Evolutionary conservation across 202 grass and related monocot species (phyloP).

Genomic region (Schoenoplectus tabernaemontani): DNA sequence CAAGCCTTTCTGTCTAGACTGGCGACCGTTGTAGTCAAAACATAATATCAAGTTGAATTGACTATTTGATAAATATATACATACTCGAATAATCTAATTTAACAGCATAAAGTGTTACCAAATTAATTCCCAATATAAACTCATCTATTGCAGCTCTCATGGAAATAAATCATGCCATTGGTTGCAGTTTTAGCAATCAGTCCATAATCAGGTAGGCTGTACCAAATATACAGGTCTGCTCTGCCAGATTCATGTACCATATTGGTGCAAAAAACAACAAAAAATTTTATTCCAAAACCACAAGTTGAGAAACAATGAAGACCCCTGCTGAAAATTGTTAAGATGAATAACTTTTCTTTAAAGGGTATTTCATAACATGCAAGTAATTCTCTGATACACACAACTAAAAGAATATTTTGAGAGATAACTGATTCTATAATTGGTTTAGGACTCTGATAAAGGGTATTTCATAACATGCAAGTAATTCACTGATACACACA

Average conservation of each 20-base stretch:
- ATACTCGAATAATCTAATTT: background rate
- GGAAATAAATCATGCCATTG: background rate
- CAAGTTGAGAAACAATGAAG: background rate
- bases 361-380: background rate
- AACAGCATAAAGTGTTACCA: background rate
- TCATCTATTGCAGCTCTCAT: background rate
- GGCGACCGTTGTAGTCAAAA: background rate
- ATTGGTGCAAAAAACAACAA: background rate
- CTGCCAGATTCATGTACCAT: background rate
- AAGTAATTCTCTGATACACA: background rate
- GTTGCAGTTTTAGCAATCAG: background rate
- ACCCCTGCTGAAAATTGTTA: background rate
- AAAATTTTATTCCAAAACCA: background rate
- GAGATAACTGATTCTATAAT: background rate
- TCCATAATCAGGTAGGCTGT: too few relatives aligned
- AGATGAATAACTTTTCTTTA: background rate
- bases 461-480: background rate
- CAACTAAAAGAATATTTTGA: background rate
- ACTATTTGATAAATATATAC: background rate
- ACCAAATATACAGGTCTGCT: background rate
- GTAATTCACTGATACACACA: background rate
- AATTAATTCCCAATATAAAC: background rate
- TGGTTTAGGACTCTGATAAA: background rate
- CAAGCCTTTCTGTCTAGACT: background rate
- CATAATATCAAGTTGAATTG: background rate